A percentile compares a stretch with the other conserved stretches of the same genome.
These are phyloP conservation scores for Austroboletus niveus DNA, from an alignment of 1,284 basidiomycete genomes.

Conservation along the genomic window DNA sequence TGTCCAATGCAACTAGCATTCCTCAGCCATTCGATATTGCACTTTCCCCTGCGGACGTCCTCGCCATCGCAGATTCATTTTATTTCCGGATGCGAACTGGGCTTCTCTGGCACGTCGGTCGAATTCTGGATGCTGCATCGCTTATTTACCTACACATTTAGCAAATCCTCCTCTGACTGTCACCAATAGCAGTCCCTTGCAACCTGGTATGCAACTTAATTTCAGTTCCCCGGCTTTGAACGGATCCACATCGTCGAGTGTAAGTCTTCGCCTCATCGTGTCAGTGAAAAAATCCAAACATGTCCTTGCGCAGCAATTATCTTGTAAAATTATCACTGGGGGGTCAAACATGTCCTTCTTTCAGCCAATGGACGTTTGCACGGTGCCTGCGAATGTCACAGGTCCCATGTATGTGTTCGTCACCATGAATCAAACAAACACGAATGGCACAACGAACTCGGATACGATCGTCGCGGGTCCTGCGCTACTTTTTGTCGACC, in stretches of 20 bases:
- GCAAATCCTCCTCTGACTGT: constrained; percentile 62
- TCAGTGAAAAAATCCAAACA: background rate
- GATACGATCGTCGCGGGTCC: constrained; percentile 67
- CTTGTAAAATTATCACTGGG: constrained; percentile 77
- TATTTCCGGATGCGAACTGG: constrained; percentile 69
- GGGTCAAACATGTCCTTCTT: constrained; percentile 55
- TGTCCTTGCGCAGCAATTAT: constrained; percentile 42
- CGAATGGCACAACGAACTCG: constrained; percentile 31
- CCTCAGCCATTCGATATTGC: constrained; percentile 72
- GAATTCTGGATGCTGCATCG: background rate
- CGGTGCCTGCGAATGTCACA: constrained; percentile 61
- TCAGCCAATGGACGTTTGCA: constrained; percentile 58
- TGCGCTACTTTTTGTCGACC: constrained; percentile 59
- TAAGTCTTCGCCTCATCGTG: constrained; percentile 31
- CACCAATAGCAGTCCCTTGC: constrained; percentile 58
- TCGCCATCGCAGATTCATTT: constrained; percentile 75
- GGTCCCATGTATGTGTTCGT: constrained; percentile 74
- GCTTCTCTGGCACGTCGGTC: constrained; percentile 48
- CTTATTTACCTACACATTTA: constrained; percentile 17
- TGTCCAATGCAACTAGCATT: constrained; percentile 59
- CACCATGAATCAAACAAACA: constrained; percentile 54
- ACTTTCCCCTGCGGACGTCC: constrained; percentile 65
- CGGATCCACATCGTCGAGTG: constrained; percentile 43
- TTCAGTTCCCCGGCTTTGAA: constrained; percentile 61
- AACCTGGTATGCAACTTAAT: constrained; percentile 56